Evolutionary conservation across 2,329 filamentous ascomycete species (phyloP).

Genomic region (Monosporascus sp.): DNA sequence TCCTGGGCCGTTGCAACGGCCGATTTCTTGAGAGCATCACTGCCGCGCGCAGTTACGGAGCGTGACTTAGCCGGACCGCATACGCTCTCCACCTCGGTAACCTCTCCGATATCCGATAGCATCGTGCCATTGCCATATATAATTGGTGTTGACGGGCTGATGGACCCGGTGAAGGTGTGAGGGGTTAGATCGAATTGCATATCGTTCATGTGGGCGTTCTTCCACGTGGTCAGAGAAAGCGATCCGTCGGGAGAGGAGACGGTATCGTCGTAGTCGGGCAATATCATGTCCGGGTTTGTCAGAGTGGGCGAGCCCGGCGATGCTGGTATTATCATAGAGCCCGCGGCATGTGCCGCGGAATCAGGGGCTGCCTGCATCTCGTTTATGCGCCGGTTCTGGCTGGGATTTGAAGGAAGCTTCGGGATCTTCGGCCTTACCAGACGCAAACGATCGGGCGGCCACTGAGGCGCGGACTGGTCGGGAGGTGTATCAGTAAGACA

Average conservation of each 20-base stretch:
- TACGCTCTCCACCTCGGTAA: conserved; percentile 48
- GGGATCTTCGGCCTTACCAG: background rate
- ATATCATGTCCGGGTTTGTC: conserved; percentile 91
- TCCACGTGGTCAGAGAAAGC: conserved; percentile 50
- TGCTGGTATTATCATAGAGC: conserved; percentile 21
- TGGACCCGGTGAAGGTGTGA: conserved; percentile 36
- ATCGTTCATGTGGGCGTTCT: conserved; percentile 34
- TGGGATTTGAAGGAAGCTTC: conserved; percentile 4
- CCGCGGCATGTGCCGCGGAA: conserved; percentile 14
- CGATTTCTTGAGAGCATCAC: conserved; percentile 21
- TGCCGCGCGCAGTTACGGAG: conserved; percentile 26
- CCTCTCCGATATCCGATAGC: conserved; percentile 60
- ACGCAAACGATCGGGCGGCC: background rate
- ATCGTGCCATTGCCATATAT: conserved; percentile 67
- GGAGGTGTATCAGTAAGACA: background rate
- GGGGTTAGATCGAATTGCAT: conserved; percentile 40
- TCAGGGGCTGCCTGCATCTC: conserved; percentile 20
- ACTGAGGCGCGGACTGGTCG: background rate
- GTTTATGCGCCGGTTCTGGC: conserved; percentile 5
- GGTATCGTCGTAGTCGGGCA: conserved; percentile 66
- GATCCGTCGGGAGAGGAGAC: conserved; percentile 47
- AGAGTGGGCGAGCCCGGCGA: conserved; percentile 74
- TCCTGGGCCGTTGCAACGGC: conserved; percentile 28
- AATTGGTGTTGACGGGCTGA: conserved; percentile 56
- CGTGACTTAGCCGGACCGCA: conserved; percentile 35